phyloP scores from a whole-genome alignment of 176 grass and related monocot genomes.

The Melocanna baccifera region DNA sequence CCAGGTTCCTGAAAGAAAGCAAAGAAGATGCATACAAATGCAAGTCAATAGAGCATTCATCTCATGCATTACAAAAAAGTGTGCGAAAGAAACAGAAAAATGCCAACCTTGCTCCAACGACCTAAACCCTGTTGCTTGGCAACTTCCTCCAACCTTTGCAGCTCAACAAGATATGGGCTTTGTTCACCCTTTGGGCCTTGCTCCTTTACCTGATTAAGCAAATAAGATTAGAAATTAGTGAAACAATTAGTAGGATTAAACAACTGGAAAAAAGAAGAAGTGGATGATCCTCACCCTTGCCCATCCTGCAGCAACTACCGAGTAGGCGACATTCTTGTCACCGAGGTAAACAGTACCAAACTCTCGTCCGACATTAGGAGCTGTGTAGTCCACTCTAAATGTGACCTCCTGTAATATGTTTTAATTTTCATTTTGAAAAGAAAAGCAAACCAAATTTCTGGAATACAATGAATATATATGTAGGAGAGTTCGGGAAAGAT shows the following conservation, averaged over 20 bases:
- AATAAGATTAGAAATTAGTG: conserved; percentile 22
- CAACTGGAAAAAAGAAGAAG: background rate
- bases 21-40: conserved; percentile 26
- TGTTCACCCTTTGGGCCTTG: conserved; percentile 74
- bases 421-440: background rate
- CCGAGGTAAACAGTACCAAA: conserved; percentile 90
- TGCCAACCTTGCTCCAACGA: conserved; percentile 85
- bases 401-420: conserved; percentile 68
- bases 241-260: background rate
- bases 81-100: background rate
- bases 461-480: background rate
- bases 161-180: conserved; percentile 62
- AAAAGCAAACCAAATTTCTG: background rate
- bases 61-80: conserved; percentile 5
- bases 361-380: conserved; percentile 83
- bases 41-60: conserved; percentile 17
- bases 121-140: conserved; percentile 90
- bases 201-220: conserved; percentile 62
- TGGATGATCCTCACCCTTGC: conserved; percentile 54
- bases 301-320: conserved; percentile 87
- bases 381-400: conserved; percentile 87
- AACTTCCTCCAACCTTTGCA: conserved; percentile 70
- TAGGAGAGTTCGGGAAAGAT: background rate
- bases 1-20: conserved; percentile 60
- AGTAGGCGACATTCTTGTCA: conserved; percentile 79